Conservation (phyloP, 306 rosid species). For the Pyrus betulifolia region DNA sequence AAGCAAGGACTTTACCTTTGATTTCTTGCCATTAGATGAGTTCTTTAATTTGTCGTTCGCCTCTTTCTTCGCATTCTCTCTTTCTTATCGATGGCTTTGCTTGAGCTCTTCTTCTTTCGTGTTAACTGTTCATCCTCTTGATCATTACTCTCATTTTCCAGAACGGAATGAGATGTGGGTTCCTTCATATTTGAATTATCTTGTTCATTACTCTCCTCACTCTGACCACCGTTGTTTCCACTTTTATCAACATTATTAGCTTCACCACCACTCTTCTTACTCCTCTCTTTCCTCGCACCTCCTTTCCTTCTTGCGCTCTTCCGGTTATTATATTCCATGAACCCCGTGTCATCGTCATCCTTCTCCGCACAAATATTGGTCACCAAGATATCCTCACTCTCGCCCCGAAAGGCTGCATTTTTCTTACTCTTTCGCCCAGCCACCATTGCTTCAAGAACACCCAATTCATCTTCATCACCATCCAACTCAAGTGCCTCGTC, state of each 20-base stretch:
- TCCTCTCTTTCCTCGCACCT: conserved; percentile 51
- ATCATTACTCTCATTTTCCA: conserved; percentile 21
- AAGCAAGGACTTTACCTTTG: conserved; percentile 50
- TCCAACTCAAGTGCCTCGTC: conserved; percentile 20
- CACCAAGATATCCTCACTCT: conserved; percentile 22
- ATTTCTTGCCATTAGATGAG: conserved; percentile 59
- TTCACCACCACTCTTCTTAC: conserved; percentile 38
- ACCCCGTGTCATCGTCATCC: conserved; percentile 30
- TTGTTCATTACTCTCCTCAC: conserved; percentile 17
- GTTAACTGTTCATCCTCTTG: conserved; percentile 30
- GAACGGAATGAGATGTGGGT: conserved; percentile 21
- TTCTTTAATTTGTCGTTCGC: conserved; percentile 35
- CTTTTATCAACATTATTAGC: conserved; percentile 11
- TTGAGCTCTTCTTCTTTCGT: conserved; percentile 35
- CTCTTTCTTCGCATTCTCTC: conserved; percentile 41
- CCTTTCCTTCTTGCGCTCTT: conserved; percentile 41
- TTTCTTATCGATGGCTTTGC: conserved; percentile 36
- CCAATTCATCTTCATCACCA: conserved; percentile 19
- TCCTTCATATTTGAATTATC: conserved; percentile 33
- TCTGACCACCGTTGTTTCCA: conserved; percentile 11
- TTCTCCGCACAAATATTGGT: too few species aligned
- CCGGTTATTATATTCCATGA: conserved; percentile 44
- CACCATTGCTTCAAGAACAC: conserved; percentile 62
- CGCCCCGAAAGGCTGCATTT: conserved; percentile 20
- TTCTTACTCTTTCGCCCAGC: conserved; percentile 48